Evolutionary conservation across 2,329 filamentous ascomycete genomes (phyloP).

Genomic region (Colletotrichum sp.): DNA sequence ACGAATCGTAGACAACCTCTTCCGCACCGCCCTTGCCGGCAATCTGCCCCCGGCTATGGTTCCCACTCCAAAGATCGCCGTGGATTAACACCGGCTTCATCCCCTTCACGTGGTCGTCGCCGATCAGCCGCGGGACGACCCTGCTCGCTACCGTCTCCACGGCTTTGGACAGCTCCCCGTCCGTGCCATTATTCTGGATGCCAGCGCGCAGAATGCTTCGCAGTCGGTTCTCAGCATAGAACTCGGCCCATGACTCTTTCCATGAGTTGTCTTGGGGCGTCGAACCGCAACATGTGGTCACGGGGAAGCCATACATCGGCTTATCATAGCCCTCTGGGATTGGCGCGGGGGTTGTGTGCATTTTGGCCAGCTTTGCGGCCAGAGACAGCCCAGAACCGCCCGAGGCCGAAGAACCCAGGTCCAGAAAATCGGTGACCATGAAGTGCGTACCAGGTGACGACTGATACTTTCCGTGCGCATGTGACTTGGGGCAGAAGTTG

Average conservation of each 20-base stretch:
- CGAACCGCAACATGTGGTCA: slow-evolving; percentile 84
- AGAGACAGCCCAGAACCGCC: slow-evolving; percentile 61
- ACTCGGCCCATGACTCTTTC: slow-evolving; percentile 78
- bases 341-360: slow-evolving; percentile 80
- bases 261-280: slow-evolving; percentile 83
- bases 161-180: slow-evolving; percentile 64
- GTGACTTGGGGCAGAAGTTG: slow-evolving; percentile 75
- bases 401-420: slow-evolving; percentile 55
- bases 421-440: slow-evolving; percentile 80
- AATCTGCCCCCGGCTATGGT: slow-evolving; percentile 72
- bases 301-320: slow-evolving; percentile 82
- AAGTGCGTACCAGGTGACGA: slow-evolving; percentile 59
- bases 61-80: slow-evolving; percentile 94
- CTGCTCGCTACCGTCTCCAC: slow-evolving; percentile 67
- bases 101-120: slow-evolving; percentile 66
- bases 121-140: slow-evolving; percentile 80
- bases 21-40: slow-evolving; percentile 57
- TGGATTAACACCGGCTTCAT: slow-evolving; percentile 84
- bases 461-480: slow-evolving; percentile 70
- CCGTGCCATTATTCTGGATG: slow-evolving; percentile 65
- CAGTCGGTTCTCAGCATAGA: slow-evolving; percentile 81
- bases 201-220: slow-evolving; percentile 65
- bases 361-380: slow-evolving; percentile 75
- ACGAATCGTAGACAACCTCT: slow-evolving; percentile 83
- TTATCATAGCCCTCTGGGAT: slow-evolving; percentile 60